phyloP scores from a whole-genome alignment of 2,329 filamentous ascomycete genomes.

The Teratosphaeria epicoccoides region DNA sequence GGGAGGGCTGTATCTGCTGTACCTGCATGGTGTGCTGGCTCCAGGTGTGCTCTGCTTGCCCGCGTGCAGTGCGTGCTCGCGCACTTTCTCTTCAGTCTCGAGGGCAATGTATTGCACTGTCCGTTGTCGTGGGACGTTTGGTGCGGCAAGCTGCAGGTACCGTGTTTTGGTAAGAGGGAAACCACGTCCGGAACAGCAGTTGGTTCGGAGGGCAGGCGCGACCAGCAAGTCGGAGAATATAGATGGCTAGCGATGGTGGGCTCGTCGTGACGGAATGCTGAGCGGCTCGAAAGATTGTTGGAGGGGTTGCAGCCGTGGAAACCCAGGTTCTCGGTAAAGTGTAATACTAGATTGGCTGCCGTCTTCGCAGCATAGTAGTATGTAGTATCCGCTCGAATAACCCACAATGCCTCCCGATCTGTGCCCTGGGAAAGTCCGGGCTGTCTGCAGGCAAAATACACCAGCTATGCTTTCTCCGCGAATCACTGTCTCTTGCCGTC shows the following conservation, averaged over 20 bases:
- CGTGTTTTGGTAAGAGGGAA: neutral
- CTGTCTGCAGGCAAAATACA: neutral
- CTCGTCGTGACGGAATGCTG: neutral
- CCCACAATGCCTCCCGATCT: neutral
- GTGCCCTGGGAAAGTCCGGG: neutral
- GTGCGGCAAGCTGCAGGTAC: conserved; percentile 3
- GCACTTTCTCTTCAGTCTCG: neutral
- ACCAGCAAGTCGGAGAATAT: neutral
- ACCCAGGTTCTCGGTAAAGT: neutral
- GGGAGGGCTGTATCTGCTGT: conserved; percentile 2
- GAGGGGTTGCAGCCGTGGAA: neutral
- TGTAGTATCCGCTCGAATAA: neutral
- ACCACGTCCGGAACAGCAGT: neutral
- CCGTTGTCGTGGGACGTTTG: neutral
- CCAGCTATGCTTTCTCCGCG: neutral
- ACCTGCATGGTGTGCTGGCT: conserved; percentile 2
- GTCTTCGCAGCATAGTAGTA: neutral
- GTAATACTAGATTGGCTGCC: neutral
- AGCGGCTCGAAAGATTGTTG: neutral
- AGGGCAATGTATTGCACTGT: neutral
- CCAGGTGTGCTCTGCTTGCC: neutral
- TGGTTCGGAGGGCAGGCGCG: neutral
- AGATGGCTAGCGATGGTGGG: neutral
- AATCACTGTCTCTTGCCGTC: neutral
- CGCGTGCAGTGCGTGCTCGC: neutral